Evolutionary conservation across 2,329 filamentous ascomycete species (phyloP).

Genomic region (Apiospora koreana): DNA sequence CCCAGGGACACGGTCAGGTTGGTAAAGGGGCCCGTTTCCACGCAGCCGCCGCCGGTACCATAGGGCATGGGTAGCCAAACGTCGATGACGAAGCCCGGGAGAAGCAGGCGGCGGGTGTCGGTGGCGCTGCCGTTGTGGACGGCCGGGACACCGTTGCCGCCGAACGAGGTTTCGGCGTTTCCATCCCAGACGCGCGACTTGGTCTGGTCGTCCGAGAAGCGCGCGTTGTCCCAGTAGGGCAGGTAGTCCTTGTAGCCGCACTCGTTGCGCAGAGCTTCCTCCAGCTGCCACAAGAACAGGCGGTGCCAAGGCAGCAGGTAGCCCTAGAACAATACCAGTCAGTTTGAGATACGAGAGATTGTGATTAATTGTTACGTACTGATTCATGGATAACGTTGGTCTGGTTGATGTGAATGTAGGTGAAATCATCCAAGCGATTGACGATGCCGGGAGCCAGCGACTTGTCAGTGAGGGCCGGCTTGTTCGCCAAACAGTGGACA

Average conservation of each 20-base stretch:
- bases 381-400: conserved; percentile 25
- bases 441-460: conserved; percentile 18
- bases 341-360: not conserved
- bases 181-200: conserved; percentile 22
- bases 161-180: conserved; percentile 18
- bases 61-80: conserved; percentile 16
- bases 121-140: not conserved
- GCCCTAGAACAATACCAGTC: conserved; percentile 13
- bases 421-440: conserved; percentile 25
- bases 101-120: conserved; percentile 2
- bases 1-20: conserved; percentile 21
- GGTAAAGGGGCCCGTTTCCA: conserved; percentile 19
- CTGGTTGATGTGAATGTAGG: conserved; percentile 25
- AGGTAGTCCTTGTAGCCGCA: conserved; percentile 23
- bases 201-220: conserved; percentile 21
- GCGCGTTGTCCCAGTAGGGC: conserved; percentile 22
- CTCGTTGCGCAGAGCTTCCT: conserved; percentile 23
- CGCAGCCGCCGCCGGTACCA: conserved; percentile 23
- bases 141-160: conserved; percentile 20
- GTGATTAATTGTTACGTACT: conserved; percentile 12
- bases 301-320: conserved; percentile 25
- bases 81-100: conserved; percentile 18
- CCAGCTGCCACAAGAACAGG: conserved; percentile 24
- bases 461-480: conserved; percentile 19
- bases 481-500: conserved; percentile 21